Percentiles rank a stretch among this genome's conserved stretches.
Evolutionary conservation across 2,329 filamentous ascomycete species (phyloP).

Genomic region (Fusarium clavum): DNA sequence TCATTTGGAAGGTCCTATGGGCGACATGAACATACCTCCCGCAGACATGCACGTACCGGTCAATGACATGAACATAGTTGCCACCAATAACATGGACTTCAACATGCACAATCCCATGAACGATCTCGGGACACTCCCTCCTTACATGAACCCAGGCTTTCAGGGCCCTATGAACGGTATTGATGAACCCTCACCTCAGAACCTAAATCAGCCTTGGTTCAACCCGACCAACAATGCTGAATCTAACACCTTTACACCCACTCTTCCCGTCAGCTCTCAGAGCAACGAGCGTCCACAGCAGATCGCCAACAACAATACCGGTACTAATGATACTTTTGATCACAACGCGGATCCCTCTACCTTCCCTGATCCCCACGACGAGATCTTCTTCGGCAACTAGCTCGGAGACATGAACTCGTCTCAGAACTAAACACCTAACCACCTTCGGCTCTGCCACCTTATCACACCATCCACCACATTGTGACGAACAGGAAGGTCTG

Average conservation of each 20-base stretch:
- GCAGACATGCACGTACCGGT: background rate
- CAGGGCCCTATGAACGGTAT: background rate
- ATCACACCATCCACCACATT: background rate
- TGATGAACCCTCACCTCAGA: too few relatives aligned
- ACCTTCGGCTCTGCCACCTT: background rate
- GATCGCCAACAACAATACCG: background rate
- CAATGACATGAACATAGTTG: background rate
- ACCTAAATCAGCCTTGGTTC: background rate
- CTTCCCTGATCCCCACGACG: background rate
- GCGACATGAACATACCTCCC: background rate
- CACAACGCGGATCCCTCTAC: background rate
- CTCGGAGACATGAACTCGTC: background rate
- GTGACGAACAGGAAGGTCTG: background rate
- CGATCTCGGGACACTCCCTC: background rate
- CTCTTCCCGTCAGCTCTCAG: background rate
- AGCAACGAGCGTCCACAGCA: background rate
- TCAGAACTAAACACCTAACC: background rate
- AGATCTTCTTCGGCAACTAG: background rate
- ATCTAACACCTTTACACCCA: background rate
- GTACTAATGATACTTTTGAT: background rate
- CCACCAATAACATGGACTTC: background rate
- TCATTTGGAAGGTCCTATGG: background rate
- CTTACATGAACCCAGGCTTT: background rate
- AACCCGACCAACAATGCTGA: too few relatives aligned
- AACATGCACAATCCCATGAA: background rate